Conservation (phyloP, 2,329 filamentous ascomycete species). For the Claviceps sp. region DNA sequence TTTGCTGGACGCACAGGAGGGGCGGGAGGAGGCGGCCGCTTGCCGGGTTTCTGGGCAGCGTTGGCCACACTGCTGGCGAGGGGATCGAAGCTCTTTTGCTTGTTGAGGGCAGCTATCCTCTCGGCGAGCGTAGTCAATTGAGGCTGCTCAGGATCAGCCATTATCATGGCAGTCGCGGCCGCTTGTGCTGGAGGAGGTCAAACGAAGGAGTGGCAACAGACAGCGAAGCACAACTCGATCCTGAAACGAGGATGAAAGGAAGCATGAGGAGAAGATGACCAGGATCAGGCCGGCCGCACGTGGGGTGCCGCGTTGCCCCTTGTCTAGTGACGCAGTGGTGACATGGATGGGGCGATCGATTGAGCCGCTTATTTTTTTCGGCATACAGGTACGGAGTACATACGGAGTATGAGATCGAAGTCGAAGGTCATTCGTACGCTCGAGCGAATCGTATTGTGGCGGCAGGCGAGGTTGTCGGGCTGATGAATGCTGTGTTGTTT, state of each 20-base stretch:
- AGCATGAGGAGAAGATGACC: neutral
- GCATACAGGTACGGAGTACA: too few species aligned
- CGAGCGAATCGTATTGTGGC: too few species aligned
- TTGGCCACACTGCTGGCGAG: slow-evolving; percentile 10
- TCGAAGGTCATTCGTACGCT: too few species aligned
- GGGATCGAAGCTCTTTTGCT: slow-evolving; percentile 43
- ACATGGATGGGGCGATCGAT: too few species aligned
- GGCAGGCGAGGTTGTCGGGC: too few species aligned
- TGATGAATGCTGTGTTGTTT: too few species aligned
- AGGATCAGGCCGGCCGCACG: too few species aligned
- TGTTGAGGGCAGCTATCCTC: slow-evolving; percentile 50
- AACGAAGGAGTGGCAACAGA: neutral
- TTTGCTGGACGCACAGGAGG: slow-evolving; percentile 29
- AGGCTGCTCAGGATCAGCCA: slow-evolving; percentile 50
- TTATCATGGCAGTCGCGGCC: slow-evolving; percentile 14
- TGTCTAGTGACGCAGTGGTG: too few species aligned
- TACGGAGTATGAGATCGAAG: too few species aligned
- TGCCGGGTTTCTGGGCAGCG: slow-evolving; percentile 29
- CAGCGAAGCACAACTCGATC: neutral
- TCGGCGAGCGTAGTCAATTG: slow-evolving; percentile 47
- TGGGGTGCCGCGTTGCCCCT: too few species aligned
- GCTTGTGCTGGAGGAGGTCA: neutral
- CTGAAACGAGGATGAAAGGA: neutral
- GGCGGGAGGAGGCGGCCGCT: slow-evolving; percentile 19
- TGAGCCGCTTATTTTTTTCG: too few species aligned